phyloP scores from a whole-genome alignment of 2,329 filamentous ascomycete genomes.

The Botrytis aclada region DNA sequence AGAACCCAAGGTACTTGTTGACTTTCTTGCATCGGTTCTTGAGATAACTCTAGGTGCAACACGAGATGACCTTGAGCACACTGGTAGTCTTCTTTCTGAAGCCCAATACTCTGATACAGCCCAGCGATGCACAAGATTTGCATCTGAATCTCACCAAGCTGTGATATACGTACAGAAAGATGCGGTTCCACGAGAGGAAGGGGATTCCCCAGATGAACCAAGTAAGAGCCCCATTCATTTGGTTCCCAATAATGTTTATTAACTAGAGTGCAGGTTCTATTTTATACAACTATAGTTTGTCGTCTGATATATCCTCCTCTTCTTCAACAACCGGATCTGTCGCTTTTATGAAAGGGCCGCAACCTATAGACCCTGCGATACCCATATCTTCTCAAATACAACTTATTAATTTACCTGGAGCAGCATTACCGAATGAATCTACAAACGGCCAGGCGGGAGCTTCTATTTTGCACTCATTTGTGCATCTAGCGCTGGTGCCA shows the following conservation, averaged over 20 bases:
- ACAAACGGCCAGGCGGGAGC: constrained; percentile 67
- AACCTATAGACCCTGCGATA: constrained; percentile 78
- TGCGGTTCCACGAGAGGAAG: constrained; percentile 45
- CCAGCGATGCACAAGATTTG: constrained; percentile 84
- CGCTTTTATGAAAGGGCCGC: constrained; percentile 83
- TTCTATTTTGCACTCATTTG: constrained; percentile 76
- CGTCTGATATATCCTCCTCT: constrained; percentile 76
- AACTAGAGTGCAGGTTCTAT: constrained; percentile 42
- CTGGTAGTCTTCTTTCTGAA: constrained; percentile 79
- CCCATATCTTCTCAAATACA: constrained; percentile 87
- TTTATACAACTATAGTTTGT: constrained; percentile 73
- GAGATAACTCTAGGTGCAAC: constrained; percentile 72
- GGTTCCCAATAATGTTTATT: constrained; percentile 33
- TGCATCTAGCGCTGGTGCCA: constrained; percentile 87
- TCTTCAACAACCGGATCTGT: constrained; percentile 81
- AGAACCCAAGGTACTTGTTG: constrained; percentile 67
- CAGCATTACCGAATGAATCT: constrained; percentile 62
- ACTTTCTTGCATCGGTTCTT: constrained; percentile 69
- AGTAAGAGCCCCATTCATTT: constrained; percentile 38
- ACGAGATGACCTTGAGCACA: constrained; percentile 72
- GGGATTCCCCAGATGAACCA: constrained; percentile 36
- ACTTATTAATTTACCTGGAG: constrained; percentile 86
- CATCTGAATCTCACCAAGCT: constrained; percentile 79
- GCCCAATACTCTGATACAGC: constrained; percentile 73
- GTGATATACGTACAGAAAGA: constrained; percentile 86